Percentiles rank a stretch among this genome's conserved stretches.
Conservation (phyloP, 345 rosid species). For the Syzygium oleosum region DNA sequence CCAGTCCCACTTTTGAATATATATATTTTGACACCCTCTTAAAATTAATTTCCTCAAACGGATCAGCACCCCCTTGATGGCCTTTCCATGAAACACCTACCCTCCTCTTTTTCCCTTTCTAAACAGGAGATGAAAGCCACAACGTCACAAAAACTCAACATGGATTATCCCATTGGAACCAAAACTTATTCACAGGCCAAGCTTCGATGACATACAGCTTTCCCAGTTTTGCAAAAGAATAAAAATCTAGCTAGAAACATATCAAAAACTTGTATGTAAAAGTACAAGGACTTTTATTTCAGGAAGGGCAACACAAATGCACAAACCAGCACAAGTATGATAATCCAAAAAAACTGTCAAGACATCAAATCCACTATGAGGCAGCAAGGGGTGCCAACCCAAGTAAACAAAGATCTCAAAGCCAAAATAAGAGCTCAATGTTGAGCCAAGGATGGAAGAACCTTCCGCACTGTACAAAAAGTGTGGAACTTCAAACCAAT, state of each 20-base stretch:
- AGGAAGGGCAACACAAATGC: not conserved
- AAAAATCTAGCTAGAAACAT: not conserved
- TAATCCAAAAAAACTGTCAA: not conserved
- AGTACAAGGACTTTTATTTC: not conserved
- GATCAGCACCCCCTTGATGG: not conserved
- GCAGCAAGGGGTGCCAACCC: not conserved
- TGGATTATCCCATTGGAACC: not conserved
- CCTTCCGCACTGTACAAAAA: not conserved
- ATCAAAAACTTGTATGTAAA: not conserved
- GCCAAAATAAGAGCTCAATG: not conserved
- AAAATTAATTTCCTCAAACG: not conserved
- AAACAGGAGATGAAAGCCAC: not conserved
- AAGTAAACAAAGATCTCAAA: not conserved
- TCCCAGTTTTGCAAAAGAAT: not conserved
- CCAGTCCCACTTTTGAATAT: not conserved
- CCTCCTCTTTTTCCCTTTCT: not conserved
- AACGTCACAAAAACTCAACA: not conserved
- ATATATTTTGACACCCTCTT: not conserved
- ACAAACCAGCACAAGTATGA: not conserved
- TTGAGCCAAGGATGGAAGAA: not conserved
- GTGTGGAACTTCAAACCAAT: not conserved
- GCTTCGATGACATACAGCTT: not conserved
- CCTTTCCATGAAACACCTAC: not conserved
- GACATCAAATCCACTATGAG: not conserved
- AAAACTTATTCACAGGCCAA: not conserved